Base-by-base conservation (phyloP, 2,329 filamentous ascomycete genomes). In the Fusarium sp. region DNA sequence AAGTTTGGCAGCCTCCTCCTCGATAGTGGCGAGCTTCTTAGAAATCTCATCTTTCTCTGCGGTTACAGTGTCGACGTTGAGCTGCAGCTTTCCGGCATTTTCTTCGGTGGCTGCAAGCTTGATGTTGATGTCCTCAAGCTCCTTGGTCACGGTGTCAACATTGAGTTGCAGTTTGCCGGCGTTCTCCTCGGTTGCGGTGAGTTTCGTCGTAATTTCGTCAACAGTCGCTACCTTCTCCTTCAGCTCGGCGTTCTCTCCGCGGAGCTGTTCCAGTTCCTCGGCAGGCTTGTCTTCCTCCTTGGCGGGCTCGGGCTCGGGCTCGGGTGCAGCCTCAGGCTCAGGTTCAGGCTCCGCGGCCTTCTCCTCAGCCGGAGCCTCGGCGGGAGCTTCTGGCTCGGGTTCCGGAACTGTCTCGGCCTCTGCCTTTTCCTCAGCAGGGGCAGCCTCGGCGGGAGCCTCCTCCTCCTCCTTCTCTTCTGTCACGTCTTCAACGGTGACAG, bases 201-300 rank as follows among this genome's bases (percentile, higher is more conserved):
- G 65, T 60, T 47, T 62, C 6, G 50, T 47, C 7, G 68, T 65
- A 27, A 71, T 60, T 18, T 55, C 47, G 15, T 70, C 67, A 23
- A 68, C 57, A 2, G 60, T 60, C 0, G 52, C 66, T 2, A 60
- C 58, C 34, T 74, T 72, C n/a, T 74, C 70, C 48, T 68, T 62
- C 15, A 75, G 66, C 12, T 70, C 70, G 6, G 64, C 56, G 50
- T 71, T 71, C 16, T 75, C 64, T 27, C 40, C 62, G 9, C 60
- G 66, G 3, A 71, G 62, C 2, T 65, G 41, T 10, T 66, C 64
- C 2, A 65, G 31, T 9, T 34, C 31, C 31, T 34, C 31, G 7
- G 31, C 31, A 9, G 31, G 36, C 30, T 53, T 39, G 9, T 57
- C 62, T 13, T 44, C 65, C 37, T 18, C 34, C 27, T 50, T 57